These are phyloP conservation scores for Tilletia indica DNA, from an alignment of 1,284 basidiomycete species.

Conservation along the genomic window DNA sequence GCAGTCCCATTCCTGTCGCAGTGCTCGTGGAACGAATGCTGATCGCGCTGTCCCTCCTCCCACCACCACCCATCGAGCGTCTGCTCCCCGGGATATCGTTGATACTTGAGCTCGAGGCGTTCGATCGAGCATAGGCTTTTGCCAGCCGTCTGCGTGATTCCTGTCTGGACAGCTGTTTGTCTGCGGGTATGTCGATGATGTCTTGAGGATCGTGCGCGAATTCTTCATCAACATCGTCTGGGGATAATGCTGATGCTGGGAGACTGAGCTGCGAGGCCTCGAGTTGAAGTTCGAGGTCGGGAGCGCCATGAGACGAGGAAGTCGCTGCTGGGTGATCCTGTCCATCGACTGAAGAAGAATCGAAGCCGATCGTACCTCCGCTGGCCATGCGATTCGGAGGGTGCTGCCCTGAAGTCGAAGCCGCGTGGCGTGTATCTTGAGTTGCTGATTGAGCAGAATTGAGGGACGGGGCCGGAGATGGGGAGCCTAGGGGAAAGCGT, in stretches of 20 bases:
- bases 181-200: slow-evolving; percentile 40
- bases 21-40: background rate
- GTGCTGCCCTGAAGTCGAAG: background rate
- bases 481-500: background rate
- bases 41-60: background rate
- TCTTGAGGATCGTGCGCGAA: slow-evolving; percentile 36
- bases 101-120: slow-evolving; percentile 3
- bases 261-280: slow-evolving; percentile 28
- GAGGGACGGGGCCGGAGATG: slow-evolving; percentile 5
- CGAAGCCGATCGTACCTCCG: background rate
- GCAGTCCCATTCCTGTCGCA: slow-evolving; percentile 4
- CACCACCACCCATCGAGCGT: background rate
- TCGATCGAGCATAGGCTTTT: slow-evolving; percentile 23
- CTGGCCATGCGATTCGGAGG: background rate
- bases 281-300: slow-evolving; percentile 28
- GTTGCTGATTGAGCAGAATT: background rate
- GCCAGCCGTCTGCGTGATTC: slow-evolving; percentile 34
- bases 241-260: background rate
- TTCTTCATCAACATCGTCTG: slow-evolving; percentile 13
- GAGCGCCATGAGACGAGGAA: slow-evolving; percentile 17
- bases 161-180: slow-evolving; percentile 32
- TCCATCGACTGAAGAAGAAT: too few species aligned
- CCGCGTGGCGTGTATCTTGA: background rate
- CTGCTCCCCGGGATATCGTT: background rate
- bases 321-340: background rate